Conservation (phyloP, 1,284 basidiomycete species). For the Cystobasidiaceae sp. region DNA sequence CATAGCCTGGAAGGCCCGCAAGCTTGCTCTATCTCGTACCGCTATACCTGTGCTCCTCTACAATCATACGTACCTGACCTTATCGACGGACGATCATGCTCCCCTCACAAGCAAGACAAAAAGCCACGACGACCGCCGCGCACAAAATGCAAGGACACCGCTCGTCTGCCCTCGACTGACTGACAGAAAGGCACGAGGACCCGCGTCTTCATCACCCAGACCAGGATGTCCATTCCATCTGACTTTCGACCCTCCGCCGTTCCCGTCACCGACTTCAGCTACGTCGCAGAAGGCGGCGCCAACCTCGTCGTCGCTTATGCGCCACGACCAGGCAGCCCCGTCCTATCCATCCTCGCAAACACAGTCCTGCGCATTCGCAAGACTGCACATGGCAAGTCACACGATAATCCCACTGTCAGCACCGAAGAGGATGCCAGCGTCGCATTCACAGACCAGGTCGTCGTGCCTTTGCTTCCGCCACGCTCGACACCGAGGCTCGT, state of each 20-base stretch:
- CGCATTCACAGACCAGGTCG: slow-evolving; percentile 25
- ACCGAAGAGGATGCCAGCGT: slow-evolving; percentile 4
- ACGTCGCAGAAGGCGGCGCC: slow-evolving; percentile 82
- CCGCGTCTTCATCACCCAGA: neutral
- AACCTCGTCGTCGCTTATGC: slow-evolving; percentile 76
- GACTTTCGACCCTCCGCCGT: too few relatives aligned
- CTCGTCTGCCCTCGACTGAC: too few relatives aligned
- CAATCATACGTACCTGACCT: too few relatives aligned
- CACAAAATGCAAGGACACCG: too few relatives aligned
- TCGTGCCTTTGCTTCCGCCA: slow-evolving; percentile 25
- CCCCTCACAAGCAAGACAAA: too few relatives aligned
- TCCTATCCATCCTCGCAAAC: slow-evolving; percentile 52
- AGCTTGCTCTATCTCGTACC: too few relatives aligned
- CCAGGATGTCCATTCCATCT: neutral
- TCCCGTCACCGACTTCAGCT: slow-evolving; percentile 45
- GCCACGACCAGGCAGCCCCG: slow-evolving; percentile 27
- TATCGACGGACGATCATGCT: too few relatives aligned
- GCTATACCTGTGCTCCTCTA: too few relatives aligned
- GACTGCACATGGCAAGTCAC: slow-evolving; percentile 37
- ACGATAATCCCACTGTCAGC: too few relatives aligned
- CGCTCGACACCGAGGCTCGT: slow-evolving; percentile 17
- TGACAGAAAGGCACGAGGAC: neutral
- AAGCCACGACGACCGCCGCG: too few relatives aligned
- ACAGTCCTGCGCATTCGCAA: slow-evolving; percentile 73
- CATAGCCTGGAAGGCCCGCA: too few relatives aligned